Evolutionary conservation across 208 protist species (phyloP).

Genomic region (Trichomonas tenax): DNA sequence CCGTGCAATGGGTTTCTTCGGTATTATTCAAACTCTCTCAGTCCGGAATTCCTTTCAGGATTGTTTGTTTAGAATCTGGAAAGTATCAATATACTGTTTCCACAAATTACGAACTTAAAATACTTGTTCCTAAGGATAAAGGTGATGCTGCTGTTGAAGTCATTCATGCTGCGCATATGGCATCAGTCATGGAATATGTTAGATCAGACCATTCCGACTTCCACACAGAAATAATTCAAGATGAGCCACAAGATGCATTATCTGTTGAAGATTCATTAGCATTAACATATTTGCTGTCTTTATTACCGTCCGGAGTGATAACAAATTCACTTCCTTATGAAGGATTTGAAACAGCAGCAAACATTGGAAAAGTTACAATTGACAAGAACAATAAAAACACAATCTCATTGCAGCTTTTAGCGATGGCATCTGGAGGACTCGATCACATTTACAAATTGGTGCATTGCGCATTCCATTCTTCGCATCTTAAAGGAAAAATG

Average conservation of each 20-base stretch:
- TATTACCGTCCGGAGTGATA: not conserved
- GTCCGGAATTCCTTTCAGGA: not conserved
- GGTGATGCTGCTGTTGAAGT: not conserved
- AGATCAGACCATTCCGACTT: not conserved
- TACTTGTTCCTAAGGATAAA: not conserved
- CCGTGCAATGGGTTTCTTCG: not conserved
- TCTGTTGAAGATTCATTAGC: not conserved
- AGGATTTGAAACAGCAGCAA: not conserved
- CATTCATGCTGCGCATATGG: not conserved
- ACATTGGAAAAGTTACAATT: not conserved
- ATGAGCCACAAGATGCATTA: not conserved
- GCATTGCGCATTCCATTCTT: not conserved
- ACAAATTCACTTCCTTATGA: not conserved
- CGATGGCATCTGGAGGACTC: not conserved
- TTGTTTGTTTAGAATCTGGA: not conserved
- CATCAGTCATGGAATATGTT: not conserved
- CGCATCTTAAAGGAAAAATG: not conserved
- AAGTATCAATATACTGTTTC: not conserved
- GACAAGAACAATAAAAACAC: not conserved
- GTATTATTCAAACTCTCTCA: not conserved
- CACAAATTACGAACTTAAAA: not conserved
- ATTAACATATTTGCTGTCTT: not conserved
- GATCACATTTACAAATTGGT: not conserved
- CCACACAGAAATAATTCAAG: not conserved
- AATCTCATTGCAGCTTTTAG: not conserved